phyloP scores from a whole-genome alignment of 305 asterid genomes.

The Lippia alba region DNA sequence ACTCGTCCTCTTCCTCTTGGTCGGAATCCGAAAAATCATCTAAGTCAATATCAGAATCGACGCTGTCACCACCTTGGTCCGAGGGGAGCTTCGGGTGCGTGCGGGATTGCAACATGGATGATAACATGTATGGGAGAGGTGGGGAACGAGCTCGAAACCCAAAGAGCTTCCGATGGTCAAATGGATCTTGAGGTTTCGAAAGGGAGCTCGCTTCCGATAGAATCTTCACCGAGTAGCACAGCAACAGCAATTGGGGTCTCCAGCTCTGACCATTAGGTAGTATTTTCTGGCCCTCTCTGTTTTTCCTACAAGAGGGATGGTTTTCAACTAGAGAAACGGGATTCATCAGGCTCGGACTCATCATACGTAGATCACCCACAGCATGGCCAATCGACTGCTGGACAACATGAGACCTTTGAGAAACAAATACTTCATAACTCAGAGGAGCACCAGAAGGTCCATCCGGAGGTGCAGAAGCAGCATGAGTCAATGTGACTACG shows the following conservation, averaged over 20 bases:
- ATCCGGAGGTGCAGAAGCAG: slow-evolving; percentile 83
- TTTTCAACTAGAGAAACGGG: slow-evolving; percentile 80
- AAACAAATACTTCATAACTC: slow-evolving; percentile 67
- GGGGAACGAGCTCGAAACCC: slow-evolving; percentile 76
- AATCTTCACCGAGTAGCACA: slow-evolving; percentile 76
- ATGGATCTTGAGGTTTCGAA: slow-evolving; percentile 67
- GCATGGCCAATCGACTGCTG: slow-evolving; percentile 79
- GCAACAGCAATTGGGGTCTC: slow-evolving; percentile 72
- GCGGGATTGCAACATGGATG: slow-evolving; percentile 79
- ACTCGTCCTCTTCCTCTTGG: slow-evolving; percentile 86
- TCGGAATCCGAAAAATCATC: slow-evolving; percentile 83
- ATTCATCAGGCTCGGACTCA: slow-evolving; percentile 77
- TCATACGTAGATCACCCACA: slow-evolving; percentile 71
- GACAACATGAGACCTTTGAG: slow-evolving; percentile 75
- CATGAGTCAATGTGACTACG: slow-evolving; percentile 80
- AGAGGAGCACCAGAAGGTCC: slow-evolving; percentile 73
- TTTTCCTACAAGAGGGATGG: slow-evolving; percentile 69
- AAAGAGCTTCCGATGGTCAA: slow-evolving; percentile 69
- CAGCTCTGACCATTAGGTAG: slow-evolving; percentile 83
- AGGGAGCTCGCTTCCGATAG: slow-evolving; percentile 67
- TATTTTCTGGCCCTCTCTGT: slow-evolving; percentile 72
- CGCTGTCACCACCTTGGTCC: slow-evolving; percentile 68
- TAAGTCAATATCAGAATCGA: slow-evolving; percentile 83
- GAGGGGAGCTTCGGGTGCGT: slow-evolving; percentile 73
- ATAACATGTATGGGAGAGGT: slow-evolving; percentile 80